These are phyloP conservation scores for Esteya vermicola DNA, from an alignment of 2,329 filamentous ascomycete genomes.

Conservation along the genomic window DNA sequence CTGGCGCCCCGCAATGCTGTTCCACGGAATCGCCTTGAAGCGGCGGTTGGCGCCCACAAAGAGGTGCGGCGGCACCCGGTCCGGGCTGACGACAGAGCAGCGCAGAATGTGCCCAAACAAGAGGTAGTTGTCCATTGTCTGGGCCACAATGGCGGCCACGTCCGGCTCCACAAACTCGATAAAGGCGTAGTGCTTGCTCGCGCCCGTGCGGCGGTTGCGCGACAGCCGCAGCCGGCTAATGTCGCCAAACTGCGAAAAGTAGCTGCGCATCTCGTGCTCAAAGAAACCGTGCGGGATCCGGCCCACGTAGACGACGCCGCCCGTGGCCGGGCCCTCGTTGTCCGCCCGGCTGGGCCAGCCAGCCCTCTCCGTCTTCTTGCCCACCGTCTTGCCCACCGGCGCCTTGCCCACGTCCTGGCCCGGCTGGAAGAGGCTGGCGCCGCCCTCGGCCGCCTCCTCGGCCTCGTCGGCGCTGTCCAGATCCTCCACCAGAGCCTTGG, in stretches of 20 bases:
- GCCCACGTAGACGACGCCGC: conserved; percentile 79
- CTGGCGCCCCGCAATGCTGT: conserved; percentile 65
- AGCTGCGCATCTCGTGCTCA: conserved; percentile 85
- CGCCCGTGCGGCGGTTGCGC: conserved; percentile 82
- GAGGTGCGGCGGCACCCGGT: conserved; percentile 60
- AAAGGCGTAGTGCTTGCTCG: conserved; percentile 88
- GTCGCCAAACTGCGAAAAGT: conserved; percentile 85
- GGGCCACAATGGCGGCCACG: conserved; percentile 76
- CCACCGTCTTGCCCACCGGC: not conserved
- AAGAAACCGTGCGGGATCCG: conserved; percentile 66
- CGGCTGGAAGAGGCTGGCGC: conserved; percentile 8
- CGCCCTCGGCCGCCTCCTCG: no score
- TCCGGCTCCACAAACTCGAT: conserved; percentile 72
- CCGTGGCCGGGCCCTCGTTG: conserved; percentile 14
- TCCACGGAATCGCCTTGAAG: conserved; percentile 76
- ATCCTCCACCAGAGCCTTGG: conserved; percentile 2
- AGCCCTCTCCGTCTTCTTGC: not conserved
- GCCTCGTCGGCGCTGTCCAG: conserved; percentile 1
- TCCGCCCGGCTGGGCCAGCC: conserved; percentile 23
- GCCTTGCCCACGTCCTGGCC: conserved; percentile 12
- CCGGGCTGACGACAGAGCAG: conserved; percentile 52
- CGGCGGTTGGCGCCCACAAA: conserved; percentile 86
- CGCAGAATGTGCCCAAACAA: conserved; percentile 90
- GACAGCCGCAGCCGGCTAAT: conserved; percentile 70
- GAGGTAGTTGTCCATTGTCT: conserved; percentile 96